These are phyloP conservation scores for Kuraishia borneana DNA, from an alignment of 805 yeast genomes.

Conservation along the genomic window DNA sequence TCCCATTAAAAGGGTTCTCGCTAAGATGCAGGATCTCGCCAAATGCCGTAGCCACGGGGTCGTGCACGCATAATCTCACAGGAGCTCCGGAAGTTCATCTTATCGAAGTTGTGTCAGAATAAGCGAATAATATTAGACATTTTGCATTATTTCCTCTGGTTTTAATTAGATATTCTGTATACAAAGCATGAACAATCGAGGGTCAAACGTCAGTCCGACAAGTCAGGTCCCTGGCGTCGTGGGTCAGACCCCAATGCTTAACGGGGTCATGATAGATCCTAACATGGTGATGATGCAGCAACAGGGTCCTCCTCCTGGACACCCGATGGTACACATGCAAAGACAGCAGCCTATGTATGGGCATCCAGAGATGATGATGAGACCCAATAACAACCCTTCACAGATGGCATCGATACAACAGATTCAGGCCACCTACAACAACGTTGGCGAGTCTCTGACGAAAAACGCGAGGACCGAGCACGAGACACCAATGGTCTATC, in stretches of 20 bases:
- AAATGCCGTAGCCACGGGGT: too few relatives aligned
- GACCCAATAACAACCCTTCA: background rate
- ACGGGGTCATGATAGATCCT: background rate
- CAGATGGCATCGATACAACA: conserved; percentile 1
- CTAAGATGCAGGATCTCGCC: too few relatives aligned
- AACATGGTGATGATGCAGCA: conserved; percentile 1
- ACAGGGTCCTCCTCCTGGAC: background rate
- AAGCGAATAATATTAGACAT: too few relatives aligned
- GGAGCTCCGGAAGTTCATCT: too few relatives aligned
- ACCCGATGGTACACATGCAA: conserved; percentile 1
- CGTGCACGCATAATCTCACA: too few relatives aligned
- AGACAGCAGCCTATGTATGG: background rate
- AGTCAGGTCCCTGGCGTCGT: background rate
- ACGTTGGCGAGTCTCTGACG: background rate
- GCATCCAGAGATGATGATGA: background rate
- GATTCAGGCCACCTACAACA: conserved; percentile 2
- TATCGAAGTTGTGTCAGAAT: too few relatives aligned
- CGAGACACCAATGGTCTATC: background rate
- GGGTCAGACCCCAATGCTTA: background rate
- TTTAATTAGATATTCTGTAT: too few relatives aligned
- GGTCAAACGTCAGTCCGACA: background rate
- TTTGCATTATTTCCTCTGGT: too few relatives aligned
- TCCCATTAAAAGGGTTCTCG: too few relatives aligned
- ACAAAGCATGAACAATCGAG: too few relatives aligned
- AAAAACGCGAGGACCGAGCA: background rate